Evolutionary conservation across 352 stramenopile species (phyloP).

Genomic region (Globisporangium cystogenes): DNA sequence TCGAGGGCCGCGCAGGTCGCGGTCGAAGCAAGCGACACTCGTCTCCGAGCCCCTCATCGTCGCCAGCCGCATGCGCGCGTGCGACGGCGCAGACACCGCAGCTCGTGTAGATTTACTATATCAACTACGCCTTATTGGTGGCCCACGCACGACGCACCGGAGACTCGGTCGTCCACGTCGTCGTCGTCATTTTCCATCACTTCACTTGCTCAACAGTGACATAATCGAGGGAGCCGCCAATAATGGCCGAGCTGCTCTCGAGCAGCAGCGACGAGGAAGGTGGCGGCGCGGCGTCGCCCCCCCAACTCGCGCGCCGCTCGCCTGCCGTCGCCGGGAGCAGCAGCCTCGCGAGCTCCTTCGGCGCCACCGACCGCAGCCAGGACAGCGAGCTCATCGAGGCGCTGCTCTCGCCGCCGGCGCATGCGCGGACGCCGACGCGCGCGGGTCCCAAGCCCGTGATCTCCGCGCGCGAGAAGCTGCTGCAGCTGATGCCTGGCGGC

Average conservation of each 20-base stretch:
- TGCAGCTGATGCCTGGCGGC: conserved; percentile 31
- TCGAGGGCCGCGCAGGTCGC: too few relatives aligned
- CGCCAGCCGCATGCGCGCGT: too few relatives aligned
- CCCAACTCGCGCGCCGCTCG: too few relatives aligned
- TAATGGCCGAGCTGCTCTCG: conserved; percentile 62
- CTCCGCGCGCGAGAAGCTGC: conserved; percentile 51
- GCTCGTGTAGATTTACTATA: conserved; percentile 3
- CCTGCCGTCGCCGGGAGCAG: neutral
- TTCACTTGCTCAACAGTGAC: too few relatives aligned
- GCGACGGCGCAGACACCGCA: neutral
- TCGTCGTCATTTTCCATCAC: too few relatives aligned
- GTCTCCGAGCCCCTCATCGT: too few relatives aligned
- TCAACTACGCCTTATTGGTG: neutral
- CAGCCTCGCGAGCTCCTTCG: neutral
- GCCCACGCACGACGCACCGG: too few relatives aligned
- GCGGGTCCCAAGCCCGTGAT: conserved; percentile 33
- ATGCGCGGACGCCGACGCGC: neutral
- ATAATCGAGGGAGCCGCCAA: conserved; percentile 3
- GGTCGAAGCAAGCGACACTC: too few relatives aligned
- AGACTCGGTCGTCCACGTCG: too few relatives aligned
- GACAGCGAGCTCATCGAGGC: conserved; percentile 4
- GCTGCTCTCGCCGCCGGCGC: conserved; percentile 1
- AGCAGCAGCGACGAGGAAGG: conserved; percentile 50
- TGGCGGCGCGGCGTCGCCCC: neutral
- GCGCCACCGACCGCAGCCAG: conserved; percentile 5